Percentiles rank a stretch among this genome's conserved stretches.
These are phyloP conservation scores for Letharia columbiana DNA, from an alignment of 495 filamentous ascomycete genomes.

Conservation along the genomic window DNA sequence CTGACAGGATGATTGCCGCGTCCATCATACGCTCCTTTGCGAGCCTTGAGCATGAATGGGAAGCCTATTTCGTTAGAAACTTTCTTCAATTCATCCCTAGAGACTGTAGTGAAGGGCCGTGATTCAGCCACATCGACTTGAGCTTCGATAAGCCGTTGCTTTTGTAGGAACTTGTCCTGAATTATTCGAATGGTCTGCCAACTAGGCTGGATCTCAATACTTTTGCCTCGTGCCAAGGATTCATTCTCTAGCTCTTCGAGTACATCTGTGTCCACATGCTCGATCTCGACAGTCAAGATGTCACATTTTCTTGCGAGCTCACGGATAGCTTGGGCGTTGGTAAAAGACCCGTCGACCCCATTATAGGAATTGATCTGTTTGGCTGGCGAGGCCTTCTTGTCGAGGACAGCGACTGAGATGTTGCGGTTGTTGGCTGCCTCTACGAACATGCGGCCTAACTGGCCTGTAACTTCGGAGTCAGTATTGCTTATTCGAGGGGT, in stretches of 20 bases:
- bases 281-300: conserved; percentile 91
- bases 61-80: conserved; percentile 50
- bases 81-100: neutral
- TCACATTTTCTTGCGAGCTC: conserved; percentile 70
- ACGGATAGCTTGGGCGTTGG: conserved; percentile 64
- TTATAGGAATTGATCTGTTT: conserved; percentile 77
- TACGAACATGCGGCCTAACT: conserved; percentile 91
- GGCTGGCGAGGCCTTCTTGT: conserved; percentile 70
- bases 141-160: conserved; percentile 62
- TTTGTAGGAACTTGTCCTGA: conserved; percentile 94
- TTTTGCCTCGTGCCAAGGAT: conserved; percentile 25
- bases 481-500: neutral
- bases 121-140: conserved; percentile 63
- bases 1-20: conserved; percentile 78
- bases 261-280: conserved; percentile 91
- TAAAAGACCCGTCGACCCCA: conserved; percentile 82
- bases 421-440: conserved; percentile 83
- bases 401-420: conserved; percentile 71
- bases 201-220: conserved; percentile 54
- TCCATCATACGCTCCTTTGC: conserved; percentile 91
- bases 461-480: conserved; percentile 26
- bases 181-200: conserved; percentile 86
- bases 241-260: conserved; percentile 64
- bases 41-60: conserved; percentile 91
- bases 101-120: conserved; percentile 14